These are phyloP conservation scores for Castanea mollissima DNA, from an alignment of 306 rosid genomes.

Conservation along the genomic window DNA sequence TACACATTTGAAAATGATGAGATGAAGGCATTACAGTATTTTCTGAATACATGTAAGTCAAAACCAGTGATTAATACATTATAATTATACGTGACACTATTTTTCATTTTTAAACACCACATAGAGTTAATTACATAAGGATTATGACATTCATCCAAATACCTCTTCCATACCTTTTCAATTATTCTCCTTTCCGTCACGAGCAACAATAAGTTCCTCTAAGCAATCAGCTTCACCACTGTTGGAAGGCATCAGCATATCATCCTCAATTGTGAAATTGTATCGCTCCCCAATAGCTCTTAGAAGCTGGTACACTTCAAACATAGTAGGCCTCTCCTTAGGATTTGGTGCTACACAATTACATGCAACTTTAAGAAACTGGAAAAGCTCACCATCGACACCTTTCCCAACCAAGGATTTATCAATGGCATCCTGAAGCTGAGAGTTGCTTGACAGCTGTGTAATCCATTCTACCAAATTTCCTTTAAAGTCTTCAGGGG, in stretches of 20 bases:
- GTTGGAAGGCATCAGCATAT: slow-evolving; percentile 49
- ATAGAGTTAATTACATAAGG: slow-evolving; percentile 27
- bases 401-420: slow-evolving; percentile 58
- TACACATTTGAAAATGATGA: background rate
- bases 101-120: background rate
- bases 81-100: slow-evolving; percentile 1
- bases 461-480: slow-evolving; percentile 79
- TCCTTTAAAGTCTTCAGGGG: slow-evolving; percentile 79
- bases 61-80: background rate
- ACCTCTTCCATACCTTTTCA: slow-evolving; percentile 28
- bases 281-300: slow-evolving; percentile 74
- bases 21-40: background rate
- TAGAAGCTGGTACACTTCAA: slow-evolving; percentile 89
- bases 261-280: slow-evolving; percentile 75
- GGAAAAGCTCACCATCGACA: slow-evolving; percentile 71
- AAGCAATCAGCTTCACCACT: slow-evolving; percentile 25
- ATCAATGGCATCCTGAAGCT: slow-evolving; percentile 64
- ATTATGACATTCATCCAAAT: slow-evolving; percentile 7
- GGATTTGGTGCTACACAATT: slow-evolving; percentile 56
- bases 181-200: slow-evolving; percentile 27
- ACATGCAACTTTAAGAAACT: slow-evolving; percentile 82
- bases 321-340: slow-evolving; percentile 96
- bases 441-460: slow-evolving; percentile 43
- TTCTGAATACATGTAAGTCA: background rate
- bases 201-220: slow-evolving; percentile 82